Evolutionary conservation across 2,329 filamentous ascomycete species (phyloP).

Genomic region (Fusarium verrucosum): DNA sequence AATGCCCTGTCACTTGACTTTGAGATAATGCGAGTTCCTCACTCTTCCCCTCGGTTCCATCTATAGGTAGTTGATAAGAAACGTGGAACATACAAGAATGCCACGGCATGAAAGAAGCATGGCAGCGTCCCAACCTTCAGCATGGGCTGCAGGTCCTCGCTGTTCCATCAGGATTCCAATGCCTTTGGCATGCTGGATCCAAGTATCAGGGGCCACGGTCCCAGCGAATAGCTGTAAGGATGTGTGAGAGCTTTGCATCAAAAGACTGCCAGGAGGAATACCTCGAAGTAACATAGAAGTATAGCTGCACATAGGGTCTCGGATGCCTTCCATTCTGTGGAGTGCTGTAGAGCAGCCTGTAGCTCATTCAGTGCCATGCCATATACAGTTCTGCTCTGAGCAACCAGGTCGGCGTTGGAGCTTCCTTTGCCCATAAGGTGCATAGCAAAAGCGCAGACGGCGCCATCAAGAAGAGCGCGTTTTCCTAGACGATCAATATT

Average conservation of each 20-base stretch:
- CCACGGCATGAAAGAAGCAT: conserved; percentile 52
- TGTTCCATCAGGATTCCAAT: conserved; percentile 52
- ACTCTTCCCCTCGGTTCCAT: conserved; percentile 1
- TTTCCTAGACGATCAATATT: conserved; percentile 47
- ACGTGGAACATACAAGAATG: conserved; percentile 47
- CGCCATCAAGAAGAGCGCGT: conserved; percentile 51
- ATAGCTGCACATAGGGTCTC: conserved; percentile 56
- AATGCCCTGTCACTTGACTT: conserved; percentile 28
- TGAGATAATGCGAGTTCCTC: conserved; percentile 19
- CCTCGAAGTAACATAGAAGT: conserved; percentile 53
- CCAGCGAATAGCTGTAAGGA: conserved; percentile 53
- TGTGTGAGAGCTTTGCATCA: conserved; percentile 26
- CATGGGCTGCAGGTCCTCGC: conserved; percentile 50
- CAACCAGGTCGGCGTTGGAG: conserved; percentile 44
- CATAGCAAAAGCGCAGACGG: conserved; percentile 51
- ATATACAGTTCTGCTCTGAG: conserved; percentile 51
- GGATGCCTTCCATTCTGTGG: conserved; percentile 50
- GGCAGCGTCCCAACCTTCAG: conserved; percentile 49
- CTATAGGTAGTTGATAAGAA: conserved; percentile 8
- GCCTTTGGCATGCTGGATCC: conserved; percentile 53
- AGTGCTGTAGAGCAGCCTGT: conserved; percentile 51
- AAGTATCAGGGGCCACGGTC: conserved; percentile 49
- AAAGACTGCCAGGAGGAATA: conserved; percentile 25
- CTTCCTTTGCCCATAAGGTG: conserved; percentile 52
- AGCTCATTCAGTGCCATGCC: conserved; percentile 49